phyloP scores from a whole-genome alignment of 805 yeast species.

The Wickerhamomyces tratensis region DNA sequence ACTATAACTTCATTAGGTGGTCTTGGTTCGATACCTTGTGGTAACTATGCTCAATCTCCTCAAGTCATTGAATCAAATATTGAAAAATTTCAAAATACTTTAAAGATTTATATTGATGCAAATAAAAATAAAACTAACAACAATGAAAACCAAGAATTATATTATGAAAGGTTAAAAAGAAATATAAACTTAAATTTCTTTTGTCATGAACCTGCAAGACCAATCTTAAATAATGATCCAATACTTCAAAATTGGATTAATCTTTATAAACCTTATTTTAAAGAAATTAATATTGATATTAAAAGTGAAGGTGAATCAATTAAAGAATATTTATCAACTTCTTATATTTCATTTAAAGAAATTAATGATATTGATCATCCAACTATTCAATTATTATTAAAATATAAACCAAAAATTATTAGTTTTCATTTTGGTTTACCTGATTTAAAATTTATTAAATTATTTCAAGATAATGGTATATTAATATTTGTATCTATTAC shows the following conservation, averaged over 20 bases:
- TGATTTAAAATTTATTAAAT: constrained; percentile 17
- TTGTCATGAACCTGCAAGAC: constrained; percentile 24
- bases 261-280: constrained; percentile 5
- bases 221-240: constrained; percentile 6
- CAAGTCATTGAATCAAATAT: constrained; percentile 6
- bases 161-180: constrained; percentile 1
- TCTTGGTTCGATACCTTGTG: constrained; percentile 35
- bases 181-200: constrained; percentile 39
- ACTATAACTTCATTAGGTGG: constrained; percentile 34
- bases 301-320: neutral
- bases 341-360: constrained; percentile 9
- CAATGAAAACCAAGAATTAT: neutral
- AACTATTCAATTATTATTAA: constrained; percentile 9
- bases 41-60: constrained; percentile 5
- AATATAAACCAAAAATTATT: constrained; percentile 30
- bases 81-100: constrained; percentile 3
- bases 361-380: constrained; percentile 4
- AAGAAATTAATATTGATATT: neutral
- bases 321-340: neutral
- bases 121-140: neutral
- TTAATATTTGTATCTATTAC: constrained; percentile 39
- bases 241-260: constrained; percentile 11
- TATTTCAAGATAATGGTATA: constrained; percentile 28
- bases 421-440: constrained; percentile 50
- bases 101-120: too few relatives aligned